phyloP scores from a whole-genome alignment of 2,329 filamentous ascomycete species.

The Fusarium hainanense region DNA sequence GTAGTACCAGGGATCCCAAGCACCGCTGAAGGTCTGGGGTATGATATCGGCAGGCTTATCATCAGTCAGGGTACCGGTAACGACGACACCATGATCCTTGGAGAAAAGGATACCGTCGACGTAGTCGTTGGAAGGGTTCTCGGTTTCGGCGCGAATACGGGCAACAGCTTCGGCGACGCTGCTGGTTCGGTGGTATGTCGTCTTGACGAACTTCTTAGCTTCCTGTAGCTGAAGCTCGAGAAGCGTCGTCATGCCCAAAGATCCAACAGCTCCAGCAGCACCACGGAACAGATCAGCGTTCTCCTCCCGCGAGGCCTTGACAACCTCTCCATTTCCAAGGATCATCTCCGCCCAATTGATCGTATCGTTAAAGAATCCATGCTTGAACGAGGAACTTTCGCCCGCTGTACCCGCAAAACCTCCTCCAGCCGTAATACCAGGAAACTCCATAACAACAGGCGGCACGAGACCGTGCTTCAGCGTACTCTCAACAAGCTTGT shows the following conservation, averaged over 20 bases:
- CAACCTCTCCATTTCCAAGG: slow-evolving; percentile 68
- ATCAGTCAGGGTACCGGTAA: slow-evolving; percentile 68
- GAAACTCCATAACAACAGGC: slow-evolving; percentile 77
- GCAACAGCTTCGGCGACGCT: slow-evolving; percentile 53
- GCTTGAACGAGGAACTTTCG: slow-evolving; percentile 74
- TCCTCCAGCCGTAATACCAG: slow-evolving; percentile 75
- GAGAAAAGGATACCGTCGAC: slow-evolving; percentile 76
- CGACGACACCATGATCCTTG: slow-evolving; percentile 65
- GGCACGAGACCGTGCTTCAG: slow-evolving; percentile 67
- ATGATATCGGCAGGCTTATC: slow-evolving; percentile 48
- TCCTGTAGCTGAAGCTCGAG: slow-evolving; percentile 70
- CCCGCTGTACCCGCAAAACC: slow-evolving; percentile 74
- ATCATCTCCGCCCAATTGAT: slow-evolving; percentile 73
- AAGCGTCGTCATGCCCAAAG: slow-evolving; percentile 72
- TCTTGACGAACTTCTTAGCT: slow-evolving; percentile 66
- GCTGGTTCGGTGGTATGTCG: slow-evolving; percentile 64
- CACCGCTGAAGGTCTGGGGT: slow-evolving; percentile 64
- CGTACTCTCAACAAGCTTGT: slow-evolving; percentile 68
- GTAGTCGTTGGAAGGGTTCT: slow-evolving; percentile 64
- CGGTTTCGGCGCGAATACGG: slow-evolving; percentile 58
- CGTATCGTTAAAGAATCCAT: slow-evolving; percentile 73
- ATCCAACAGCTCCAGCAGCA: slow-evolving; percentile 74
- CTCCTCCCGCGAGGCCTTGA: slow-evolving; percentile 64
- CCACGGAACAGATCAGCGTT: slow-evolving; percentile 71
- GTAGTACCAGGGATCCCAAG: slow-evolving; percentile 82